Percentiles rank a stretch among this genome's conserved stretches.
Evolutionary conservation across 768 basidiomycete species (phyloP).

Genomic region (Tylopilus plumbeoviolaceoides): DNA sequence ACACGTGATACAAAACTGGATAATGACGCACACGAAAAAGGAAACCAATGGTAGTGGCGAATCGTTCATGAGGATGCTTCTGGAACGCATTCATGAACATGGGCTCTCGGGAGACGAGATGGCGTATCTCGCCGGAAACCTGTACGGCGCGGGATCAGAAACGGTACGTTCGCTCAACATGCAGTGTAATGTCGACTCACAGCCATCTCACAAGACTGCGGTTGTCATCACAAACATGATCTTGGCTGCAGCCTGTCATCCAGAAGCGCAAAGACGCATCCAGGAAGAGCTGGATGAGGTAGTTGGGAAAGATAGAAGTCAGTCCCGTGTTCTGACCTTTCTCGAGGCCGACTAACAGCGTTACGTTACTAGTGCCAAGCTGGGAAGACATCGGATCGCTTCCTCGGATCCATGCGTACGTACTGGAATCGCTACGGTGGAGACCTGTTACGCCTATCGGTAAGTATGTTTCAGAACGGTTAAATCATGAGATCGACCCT

Average conservation of each 20-base stretch:
- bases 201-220: slow-evolving; percentile 32
- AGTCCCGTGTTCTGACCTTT: not conserved
- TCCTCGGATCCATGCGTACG: slow-evolving; percentile 34
- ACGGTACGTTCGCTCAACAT: slow-evolving; percentile 41
- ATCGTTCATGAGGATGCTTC: slow-evolving; percentile 49
- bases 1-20: too few species aligned
- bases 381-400: slow-evolving; percentile 32
- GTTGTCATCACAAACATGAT: slow-evolving; percentile 47
- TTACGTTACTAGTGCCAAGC: slow-evolving; percentile 28
- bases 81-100: slow-evolving; percentile 45
- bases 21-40: slow-evolving; percentile 5
- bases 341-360: not conserved
- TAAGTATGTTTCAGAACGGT: not conserved
- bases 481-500: not conserved
- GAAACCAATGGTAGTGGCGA: slow-evolving; percentile 1
- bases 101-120: slow-evolving; percentile 48
- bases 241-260: slow-evolving; percentile 51
- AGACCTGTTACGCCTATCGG: slow-evolving; percentile 29
- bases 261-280: slow-evolving; percentile 44
- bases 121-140: slow-evolving; percentile 53
- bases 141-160: slow-evolving; percentile 61
- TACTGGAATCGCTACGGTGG: slow-evolving; percentile 36
- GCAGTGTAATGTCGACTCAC: too few species aligned
- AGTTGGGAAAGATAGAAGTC: slow-evolving; percentile 37
- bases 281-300: slow-evolving; percentile 54